Evolutionary conservation across 2,329 filamentous ascomycete genomes (phyloP).

Genomic region (Paecilomyces niveus): DNA sequence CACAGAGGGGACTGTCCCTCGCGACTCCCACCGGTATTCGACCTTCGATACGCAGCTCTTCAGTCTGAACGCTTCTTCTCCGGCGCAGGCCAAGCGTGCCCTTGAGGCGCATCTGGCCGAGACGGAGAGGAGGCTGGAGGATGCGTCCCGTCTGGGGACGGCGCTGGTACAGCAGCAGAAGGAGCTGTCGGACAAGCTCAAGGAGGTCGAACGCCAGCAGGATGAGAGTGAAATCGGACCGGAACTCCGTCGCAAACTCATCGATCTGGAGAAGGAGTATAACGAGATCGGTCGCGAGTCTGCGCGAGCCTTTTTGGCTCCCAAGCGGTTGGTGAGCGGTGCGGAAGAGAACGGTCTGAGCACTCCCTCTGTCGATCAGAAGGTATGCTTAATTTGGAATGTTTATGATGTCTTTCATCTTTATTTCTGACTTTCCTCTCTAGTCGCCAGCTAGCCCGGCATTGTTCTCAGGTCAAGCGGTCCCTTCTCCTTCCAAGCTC

Average conservation of each 20-base stretch:
- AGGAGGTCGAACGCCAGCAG: conserved; percentile 74
- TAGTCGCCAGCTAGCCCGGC: conserved; percentile 66
- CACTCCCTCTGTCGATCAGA: conserved; percentile 40
- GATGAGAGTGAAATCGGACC: conserved; percentile 71
- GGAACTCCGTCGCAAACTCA: conserved; percentile 73
- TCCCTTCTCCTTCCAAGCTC: conserved; percentile 81
- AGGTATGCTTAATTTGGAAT: conserved; percentile 27
- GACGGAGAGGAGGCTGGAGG: conserved; percentile 83
- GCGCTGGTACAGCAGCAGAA: conserved; percentile 81
- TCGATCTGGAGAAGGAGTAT: conserved; percentile 88
- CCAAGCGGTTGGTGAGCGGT: conserved; percentile 69
- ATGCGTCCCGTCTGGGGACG: conserved; percentile 82
- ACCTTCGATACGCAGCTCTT: conserved; percentile 76
- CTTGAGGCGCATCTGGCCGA: conserved; percentile 88
- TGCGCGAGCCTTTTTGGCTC: conserved; percentile 77
- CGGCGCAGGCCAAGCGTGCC: conserved; percentile 78
- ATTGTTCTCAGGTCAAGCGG: conserved; percentile 77
- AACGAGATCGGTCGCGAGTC: conserved; percentile 89
- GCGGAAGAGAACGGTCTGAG: conserved; percentile 44
- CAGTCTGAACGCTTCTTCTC: conserved; percentile 72
- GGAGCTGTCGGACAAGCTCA: conserved; percentile 71
- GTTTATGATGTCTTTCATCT: background rate
- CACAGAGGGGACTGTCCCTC: conserved; percentile 33
- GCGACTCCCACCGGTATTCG: conserved; percentile 62
- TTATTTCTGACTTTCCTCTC: background rate